These are phyloP conservation scores for Penicillium canescens DNA, from an alignment of 495 filamentous ascomycete genomes.

Conservation along the genomic window DNA sequence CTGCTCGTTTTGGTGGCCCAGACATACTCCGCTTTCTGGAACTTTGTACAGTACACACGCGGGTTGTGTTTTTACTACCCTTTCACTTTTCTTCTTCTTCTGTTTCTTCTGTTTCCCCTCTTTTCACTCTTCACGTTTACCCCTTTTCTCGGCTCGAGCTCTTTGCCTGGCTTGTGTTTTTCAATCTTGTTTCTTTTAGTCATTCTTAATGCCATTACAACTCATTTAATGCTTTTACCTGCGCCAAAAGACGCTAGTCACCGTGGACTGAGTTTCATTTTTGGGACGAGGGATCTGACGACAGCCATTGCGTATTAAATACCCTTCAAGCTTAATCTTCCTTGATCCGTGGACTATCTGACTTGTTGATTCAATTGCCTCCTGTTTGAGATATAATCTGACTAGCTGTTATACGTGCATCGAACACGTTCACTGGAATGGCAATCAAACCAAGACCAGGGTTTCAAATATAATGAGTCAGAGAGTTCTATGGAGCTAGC, in stretches of 20 bases:
- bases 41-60: conserved; percentile 28
- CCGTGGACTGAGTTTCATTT: no score
- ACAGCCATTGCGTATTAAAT: no score
- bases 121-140: background rate
- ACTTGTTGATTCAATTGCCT: no score
- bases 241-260: conserved; percentile 5
- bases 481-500: no score
- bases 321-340: no score
- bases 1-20: conserved; percentile 10
- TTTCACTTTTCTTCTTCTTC: conserved; percentile 1
- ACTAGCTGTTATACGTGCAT: no score
- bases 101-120: conserved; percentile 1
- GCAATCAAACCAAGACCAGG: no score
- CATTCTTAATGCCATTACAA: conserved; percentile 22
- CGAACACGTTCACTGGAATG: no score
- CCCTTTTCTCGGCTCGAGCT: conserved; percentile 5
- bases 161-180: conserved; percentile 12
- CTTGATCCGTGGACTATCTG: no score
- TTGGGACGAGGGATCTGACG: no score
- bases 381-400: no score
- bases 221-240: conserved; percentile 34
- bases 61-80: conserved; percentile 17
- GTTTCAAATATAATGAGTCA: no score
- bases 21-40: conserved; percentile 14
- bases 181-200: conserved; percentile 13